Evolutionary conservation across 441 rosid species (phyloP).

Genomic region (Pelargonium australe): DNA sequence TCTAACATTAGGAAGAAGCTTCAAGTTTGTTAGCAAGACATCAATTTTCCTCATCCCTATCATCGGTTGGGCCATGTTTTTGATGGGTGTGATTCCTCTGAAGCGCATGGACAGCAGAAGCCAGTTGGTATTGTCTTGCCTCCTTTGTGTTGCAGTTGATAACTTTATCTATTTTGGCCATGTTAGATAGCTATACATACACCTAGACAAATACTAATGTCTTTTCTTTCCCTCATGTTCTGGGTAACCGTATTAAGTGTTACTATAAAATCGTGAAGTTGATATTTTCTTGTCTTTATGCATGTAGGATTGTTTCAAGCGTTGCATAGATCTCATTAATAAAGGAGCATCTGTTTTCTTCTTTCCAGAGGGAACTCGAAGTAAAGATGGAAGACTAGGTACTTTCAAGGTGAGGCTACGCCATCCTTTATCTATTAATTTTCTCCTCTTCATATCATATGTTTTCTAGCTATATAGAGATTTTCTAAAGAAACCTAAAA

Average conservation of each 20-base stretch:
- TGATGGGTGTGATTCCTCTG: slow-evolving; percentile 79
- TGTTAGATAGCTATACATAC: neutral
- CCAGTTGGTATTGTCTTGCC: slow-evolving; percentile 52
- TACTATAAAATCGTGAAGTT: slow-evolving; percentile 4
- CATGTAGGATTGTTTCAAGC: slow-evolving; percentile 71
- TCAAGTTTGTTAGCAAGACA: slow-evolving; percentile 88
- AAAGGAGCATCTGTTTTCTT: slow-evolving; percentile 75
- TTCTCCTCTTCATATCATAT: neutral
- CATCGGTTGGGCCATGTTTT: slow-evolving; percentile 90
- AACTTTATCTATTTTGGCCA: slow-evolving; percentile 2
- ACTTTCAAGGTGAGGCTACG: slow-evolving; percentile 60
- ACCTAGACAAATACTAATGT: neutral
- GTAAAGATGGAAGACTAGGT: slow-evolving; percentile 73
- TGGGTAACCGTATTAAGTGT: slow-evolving; percentile 5
- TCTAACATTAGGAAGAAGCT: slow-evolving; percentile 75
- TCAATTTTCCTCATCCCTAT: slow-evolving; percentile 66
- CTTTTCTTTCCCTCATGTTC: neutral
- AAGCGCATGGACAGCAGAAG: slow-evolving; percentile 88
- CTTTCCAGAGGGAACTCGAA: slow-evolving; percentile 92
- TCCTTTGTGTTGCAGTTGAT: slow-evolving; percentile 12
- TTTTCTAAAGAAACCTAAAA: neutral
- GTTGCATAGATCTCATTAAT: slow-evolving; percentile 68
- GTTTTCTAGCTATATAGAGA: neutral
- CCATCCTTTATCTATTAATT: too few species aligned
- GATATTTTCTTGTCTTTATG: slow-evolving; percentile 16